Base-by-base conservation (phyloP, 176 grass and related monocot species). In the Juncus inflexus region DNA sequence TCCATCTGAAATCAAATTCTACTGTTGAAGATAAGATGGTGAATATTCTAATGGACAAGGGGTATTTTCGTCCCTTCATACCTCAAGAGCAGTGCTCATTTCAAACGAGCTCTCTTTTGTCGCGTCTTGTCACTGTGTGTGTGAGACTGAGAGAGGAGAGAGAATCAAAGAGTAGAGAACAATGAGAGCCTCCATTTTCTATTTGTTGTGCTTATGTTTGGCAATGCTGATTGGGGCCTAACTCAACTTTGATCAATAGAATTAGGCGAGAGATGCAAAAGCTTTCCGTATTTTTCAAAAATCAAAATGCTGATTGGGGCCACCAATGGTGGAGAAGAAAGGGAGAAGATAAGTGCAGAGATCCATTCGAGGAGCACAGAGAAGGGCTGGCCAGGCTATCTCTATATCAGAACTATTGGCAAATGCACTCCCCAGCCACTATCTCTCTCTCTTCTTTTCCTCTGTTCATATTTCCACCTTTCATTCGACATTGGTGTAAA, bases 381-480 rank as follows among this genome's bases (percentile, higher is more conserved):
- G 51, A 75, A 35, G 0, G 66, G 42, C 54, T 89, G 86, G 94
- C 94, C 94, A 7, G 94, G 94, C 50, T 99, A 84, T 82, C 83
- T 92, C 72, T 99, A 92, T 77, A 82, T 80, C 72, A 81, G 94
- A 80, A 66, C 82, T 2, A 45, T 75, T 6, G 94, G 94, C 63
- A 83, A 78, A 61, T 99, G 94, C 83, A 99, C 94, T 60, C 85
- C 85, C 45, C 89, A 90, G 94, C 36, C 13, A 14, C 15, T 54
- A 12, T 59, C 35, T 9, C 57, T 42, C 2, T 40, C 73, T 40
- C 54, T 42, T 28, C 19, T 28, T 28, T 28, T 28, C 0, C 1
- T 28, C 1, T 28, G 19, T 28, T 28, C 1, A 28, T 28, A 28
- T 28, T 28, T 28, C 1, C 19, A 1, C 19, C 19, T 28, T 28